Conservation (phyloP, 768 basidiomycete species). For the Rhodotorula taiwanensis region DNA sequence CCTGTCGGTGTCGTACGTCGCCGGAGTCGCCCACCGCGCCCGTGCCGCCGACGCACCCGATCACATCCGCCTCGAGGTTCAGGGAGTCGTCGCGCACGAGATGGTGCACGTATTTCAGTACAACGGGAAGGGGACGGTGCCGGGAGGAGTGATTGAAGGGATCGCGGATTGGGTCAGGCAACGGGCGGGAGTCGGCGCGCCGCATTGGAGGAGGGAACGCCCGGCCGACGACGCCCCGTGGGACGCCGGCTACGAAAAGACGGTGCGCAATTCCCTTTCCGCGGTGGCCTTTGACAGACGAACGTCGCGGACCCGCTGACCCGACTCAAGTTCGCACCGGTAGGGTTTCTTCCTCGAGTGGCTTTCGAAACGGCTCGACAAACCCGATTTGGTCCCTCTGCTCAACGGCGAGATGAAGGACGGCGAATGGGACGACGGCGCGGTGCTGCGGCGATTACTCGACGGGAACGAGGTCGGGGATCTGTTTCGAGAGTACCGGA, state of each 20-base stretch:
- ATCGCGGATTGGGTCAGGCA: slow-evolving; percentile 72
- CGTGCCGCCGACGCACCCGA: slow-evolving; percentile 46
- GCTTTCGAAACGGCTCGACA: slow-evolving; percentile 51
- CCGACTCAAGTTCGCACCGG: too few relatives aligned
- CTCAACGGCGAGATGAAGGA: slow-evolving; percentile 56
- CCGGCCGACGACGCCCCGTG: slow-evolving; percentile 48
- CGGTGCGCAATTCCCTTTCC: too few relatives aligned
- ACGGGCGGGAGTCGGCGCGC: slow-evolving; percentile 55
- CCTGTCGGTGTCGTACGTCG: slow-evolving; percentile 62
- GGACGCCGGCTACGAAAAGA: slow-evolving; percentile 70
- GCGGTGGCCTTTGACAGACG: too few relatives aligned
- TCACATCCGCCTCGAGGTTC: slow-evolving; percentile 54
- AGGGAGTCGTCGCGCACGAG: slow-evolving; percentile 67
- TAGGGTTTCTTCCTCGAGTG: slow-evolving; percentile 65
- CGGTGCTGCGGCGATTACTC: slow-evolving; percentile 51
- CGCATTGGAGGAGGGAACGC: slow-evolving; percentile 58
- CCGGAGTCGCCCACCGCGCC: slow-evolving; percentile 15
- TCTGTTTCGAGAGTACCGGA: slow-evolving; percentile 56
- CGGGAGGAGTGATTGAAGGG: slow-evolving; percentile 69
- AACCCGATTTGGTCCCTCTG: slow-evolving; percentile 50
- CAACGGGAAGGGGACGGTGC: slow-evolving; percentile 56
- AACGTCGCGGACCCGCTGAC: too few relatives aligned
- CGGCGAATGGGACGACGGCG: slow-evolving; percentile 50
- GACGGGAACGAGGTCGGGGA: slow-evolving; percentile 54
- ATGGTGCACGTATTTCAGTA: slow-evolving; percentile 73